Base-by-base conservation (phyloP, 148 eudicot species). In the Chenopodium suecicum region DNA sequence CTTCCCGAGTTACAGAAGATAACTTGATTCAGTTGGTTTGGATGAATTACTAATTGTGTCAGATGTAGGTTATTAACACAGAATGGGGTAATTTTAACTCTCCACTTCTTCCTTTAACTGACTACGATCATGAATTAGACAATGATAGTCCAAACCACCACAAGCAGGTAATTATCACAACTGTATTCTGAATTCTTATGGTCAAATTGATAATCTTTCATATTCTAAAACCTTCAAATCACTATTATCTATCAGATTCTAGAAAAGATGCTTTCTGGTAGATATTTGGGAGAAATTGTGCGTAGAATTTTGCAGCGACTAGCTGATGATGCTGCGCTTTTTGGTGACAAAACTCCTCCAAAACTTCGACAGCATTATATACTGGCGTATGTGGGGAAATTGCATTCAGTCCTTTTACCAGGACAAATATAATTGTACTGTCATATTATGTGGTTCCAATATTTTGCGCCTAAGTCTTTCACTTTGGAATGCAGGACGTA, bases 241-340 rank as follows among this genome's bases (percentile, higher is more conserved):
- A 47, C 81, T 44, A 0, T 17, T 64, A 10, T 68, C 74, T 58
- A 13, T 58, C 88, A 95, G 98, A 86, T 93, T 74, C 85, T 90
- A 86, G 97, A 95, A 86, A 95, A 95, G 87, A 86, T 90, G 82
- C 83, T 93, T 44, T 94, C 98, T 54, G 98, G 98, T 79, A 90
- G 91, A 94, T 93, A 95, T 82, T 80, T 95, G 89, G 98, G 97
- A 79, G 95, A 92, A 88, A 86, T 95, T 81, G 90, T 95, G 16
- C 92, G 98, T 34, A 83, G 90, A 88, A 88, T 93, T 81, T 83
- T 95, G 70, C 82, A 75, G 47, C 82, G 78, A 74, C 81, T 93
- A 88, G 97, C 98, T 17, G 86, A 89, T 85, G 93, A 91, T 76
- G 91, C 89, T 82, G 88, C 88, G 48, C 84, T 95, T 84, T 95